Percentiles rank a stretch among this genome's conserved stretches.
phyloP scores from a whole-genome alignment of 352 stramenopile species.

The Pythium graminicola region DNA sequence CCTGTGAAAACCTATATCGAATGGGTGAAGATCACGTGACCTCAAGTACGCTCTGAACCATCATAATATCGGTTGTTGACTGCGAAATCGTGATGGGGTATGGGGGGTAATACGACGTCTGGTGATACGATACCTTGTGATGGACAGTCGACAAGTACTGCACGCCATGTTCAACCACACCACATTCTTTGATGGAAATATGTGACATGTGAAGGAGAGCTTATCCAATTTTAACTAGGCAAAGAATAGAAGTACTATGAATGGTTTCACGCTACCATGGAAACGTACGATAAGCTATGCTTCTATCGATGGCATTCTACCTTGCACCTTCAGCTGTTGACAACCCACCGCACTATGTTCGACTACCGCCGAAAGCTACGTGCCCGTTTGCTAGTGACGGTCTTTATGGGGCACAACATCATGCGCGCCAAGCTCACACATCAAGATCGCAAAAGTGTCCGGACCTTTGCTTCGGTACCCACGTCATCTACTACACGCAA shows the following conservation, averaged over 20 bases:
- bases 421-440: conserved; percentile 4
- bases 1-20: not conserved
- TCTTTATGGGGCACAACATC: conserved; percentile 21
- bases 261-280: too few relatives aligned
- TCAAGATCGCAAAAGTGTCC: conserved; percentile 8
- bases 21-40: not conserved
- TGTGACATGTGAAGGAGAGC: too few relatives aligned
- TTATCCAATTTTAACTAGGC: too few relatives aligned
- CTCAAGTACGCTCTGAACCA: not conserved
- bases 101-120: too few relatives aligned
- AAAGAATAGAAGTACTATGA: too few relatives aligned
- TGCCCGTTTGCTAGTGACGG: conserved; percentile 15
- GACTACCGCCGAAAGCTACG: conserved; percentile 20
- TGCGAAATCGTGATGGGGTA: not conserved
- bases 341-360: conserved; percentile 2
- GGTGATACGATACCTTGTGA: too few relatives aligned
- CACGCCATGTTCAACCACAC: not conserved
- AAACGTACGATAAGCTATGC: too few relatives aligned
- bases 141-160: too few relatives aligned
- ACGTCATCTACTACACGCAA: not conserved
- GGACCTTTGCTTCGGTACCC: not conserved
- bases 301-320: not conserved
- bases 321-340: not conserved
- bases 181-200: not conserved
- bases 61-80: too few relatives aligned